Evolutionary conservation across 2,329 filamentous ascomycete species (phyloP).

Genomic region (Sclerotinia glacialis): DNA sequence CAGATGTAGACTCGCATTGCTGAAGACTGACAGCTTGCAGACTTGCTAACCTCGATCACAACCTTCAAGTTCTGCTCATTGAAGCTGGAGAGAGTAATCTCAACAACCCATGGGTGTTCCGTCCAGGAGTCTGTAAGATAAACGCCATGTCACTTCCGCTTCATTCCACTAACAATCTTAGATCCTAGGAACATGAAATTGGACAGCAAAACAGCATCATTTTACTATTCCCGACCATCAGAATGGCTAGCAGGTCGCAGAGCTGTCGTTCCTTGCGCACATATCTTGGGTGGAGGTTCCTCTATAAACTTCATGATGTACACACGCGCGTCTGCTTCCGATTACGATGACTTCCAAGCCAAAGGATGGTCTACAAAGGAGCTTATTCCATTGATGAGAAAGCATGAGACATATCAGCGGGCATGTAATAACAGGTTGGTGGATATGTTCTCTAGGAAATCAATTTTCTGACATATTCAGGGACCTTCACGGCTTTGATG

Average conservation of each 20-base stretch:
- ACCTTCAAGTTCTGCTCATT: conserved; percentile 49
- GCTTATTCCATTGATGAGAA: conserved; percentile 53
- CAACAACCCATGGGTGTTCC: conserved; percentile 49
- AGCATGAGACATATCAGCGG: conserved; percentile 55
- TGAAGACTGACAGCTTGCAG: conserved; percentile 38
- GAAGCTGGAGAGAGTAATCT: conserved; percentile 54
- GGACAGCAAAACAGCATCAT: conserved; percentile 58
- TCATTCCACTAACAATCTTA: conserved; percentile 31
- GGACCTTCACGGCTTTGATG: conserved; percentile 72
- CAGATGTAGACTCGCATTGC: not conserved
- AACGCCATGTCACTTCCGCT: conserved; percentile 43
- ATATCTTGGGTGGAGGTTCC: conserved; percentile 61
- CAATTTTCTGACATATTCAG: conserved; percentile 37
- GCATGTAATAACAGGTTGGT: conserved; percentile 55
- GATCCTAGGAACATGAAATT: conserved; percentile 39
- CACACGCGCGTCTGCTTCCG: conserved; percentile 45
- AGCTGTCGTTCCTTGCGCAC: conserved; percentile 45
- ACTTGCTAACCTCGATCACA: conserved; percentile 49
- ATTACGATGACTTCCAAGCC: conserved; percentile 54
- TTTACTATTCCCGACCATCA: conserved; percentile 63
- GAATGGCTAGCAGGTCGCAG: conserved; percentile 60
- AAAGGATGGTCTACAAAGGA: conserved; percentile 53
- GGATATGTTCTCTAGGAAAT: not conserved
- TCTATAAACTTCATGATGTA: conserved; percentile 60
- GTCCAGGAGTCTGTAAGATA: conserved; percentile 52